Percentiles rank a stretch among this genome's conserved stretches.
Evolutionary conservation across 2,329 filamentous ascomycete species (phyloP).

Genomic region (Hymenoscyphus linearis): DNA sequence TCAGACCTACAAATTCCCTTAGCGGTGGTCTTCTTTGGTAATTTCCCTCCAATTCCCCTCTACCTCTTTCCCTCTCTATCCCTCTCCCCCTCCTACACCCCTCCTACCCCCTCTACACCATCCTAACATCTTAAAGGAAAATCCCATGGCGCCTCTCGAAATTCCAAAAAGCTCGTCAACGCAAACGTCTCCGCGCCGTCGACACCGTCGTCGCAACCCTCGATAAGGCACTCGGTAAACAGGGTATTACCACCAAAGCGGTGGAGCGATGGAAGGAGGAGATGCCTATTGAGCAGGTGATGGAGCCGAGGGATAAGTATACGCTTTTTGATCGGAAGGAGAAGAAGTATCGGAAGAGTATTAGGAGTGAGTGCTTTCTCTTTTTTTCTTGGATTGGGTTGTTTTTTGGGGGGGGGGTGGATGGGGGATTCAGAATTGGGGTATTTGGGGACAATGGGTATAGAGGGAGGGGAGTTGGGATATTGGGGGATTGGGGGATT

Average conservation of each 20-base stretch:
- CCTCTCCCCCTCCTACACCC: neutral
- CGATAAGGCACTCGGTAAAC: slow-evolving; percentile 68
- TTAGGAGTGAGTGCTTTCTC: slow-evolving; percentile 73
- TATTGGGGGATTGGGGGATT: neutral
- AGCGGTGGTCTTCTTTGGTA: slow-evolving; percentile 81
- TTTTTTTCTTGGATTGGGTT: no score
- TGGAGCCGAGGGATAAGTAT: slow-evolving; percentile 96
- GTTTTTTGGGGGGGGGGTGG: no score
- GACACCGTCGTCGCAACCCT: slow-evolving; percentile 83
- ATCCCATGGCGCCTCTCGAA: slow-evolving; percentile 91
- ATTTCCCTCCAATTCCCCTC: slow-evolving; percentile 14
- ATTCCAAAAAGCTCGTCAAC: slow-evolving; percentile 84
- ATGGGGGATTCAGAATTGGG: no score
- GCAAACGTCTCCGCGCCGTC: slow-evolving; percentile 75
- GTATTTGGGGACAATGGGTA: neutral
- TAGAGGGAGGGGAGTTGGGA: neutral
- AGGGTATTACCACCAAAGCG: slow-evolving; percentile 66
- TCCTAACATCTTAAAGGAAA: slow-evolving; percentile 55
- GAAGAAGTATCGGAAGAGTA: slow-evolving; percentile 92
- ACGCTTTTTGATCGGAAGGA: slow-evolving; percentile 96
- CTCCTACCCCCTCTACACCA: neutral
- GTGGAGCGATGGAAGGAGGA: slow-evolving; percentile 88
- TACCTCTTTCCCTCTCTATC: neutral
- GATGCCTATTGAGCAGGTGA: slow-evolving; percentile 94
- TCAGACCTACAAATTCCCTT: slow-evolving; percentile 72